phyloP scores from a whole-genome alignment of 306 rosid genomes.

The Pueraria montana region DNA sequence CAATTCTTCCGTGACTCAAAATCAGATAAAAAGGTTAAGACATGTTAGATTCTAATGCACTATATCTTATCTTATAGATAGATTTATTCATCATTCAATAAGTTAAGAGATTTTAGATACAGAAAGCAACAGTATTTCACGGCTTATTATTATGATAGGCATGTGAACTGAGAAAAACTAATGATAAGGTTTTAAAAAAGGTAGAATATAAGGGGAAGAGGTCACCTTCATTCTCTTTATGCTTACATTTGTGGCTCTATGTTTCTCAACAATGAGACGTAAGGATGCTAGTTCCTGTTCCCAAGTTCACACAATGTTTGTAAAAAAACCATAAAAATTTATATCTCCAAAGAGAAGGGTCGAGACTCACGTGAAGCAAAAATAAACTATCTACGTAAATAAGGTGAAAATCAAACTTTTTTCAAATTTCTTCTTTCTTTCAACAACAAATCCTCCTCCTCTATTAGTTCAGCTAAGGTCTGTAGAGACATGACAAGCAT shows the following conservation, averaged over 20 bases:
- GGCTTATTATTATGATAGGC: not conserved
- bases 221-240: slow-evolving; percentile 84
- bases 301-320: slow-evolving; percentile 38
- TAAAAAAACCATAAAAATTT: slow-evolving; percentile 25
- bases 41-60: slow-evolving; percentile 44
- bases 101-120: not conserved
- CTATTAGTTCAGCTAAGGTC: slow-evolving; percentile 86
- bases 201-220: not conserved
- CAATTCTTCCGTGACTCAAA: slow-evolving; percentile 53
- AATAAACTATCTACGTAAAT: slow-evolving; percentile 1
- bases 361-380: not conserved
- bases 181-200: not conserved
- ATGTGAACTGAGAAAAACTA: slow-evolving; percentile 3
- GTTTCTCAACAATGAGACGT: slow-evolving; percentile 67
- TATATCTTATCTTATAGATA: slow-evolving; percentile 1
- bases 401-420: slow-evolving; percentile 59
- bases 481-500: slow-evolving; percentile 52
- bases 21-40: slow-evolving; percentile 49
- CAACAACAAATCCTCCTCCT: slow-evolving; percentile 77
- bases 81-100: not conserved
- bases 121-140: slow-evolving; percentile 1
- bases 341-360: not conserved
- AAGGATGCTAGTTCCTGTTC: slow-evolving; percentile 73
- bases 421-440: slow-evolving; percentile 76
- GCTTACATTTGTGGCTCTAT: slow-evolving; percentile 67